A percentile compares a stretch with the other conserved stretches of the same genome.
phyloP scores from a whole-genome alignment of 2,329 filamentous ascomycete genomes.

The Coleophoma cylindrospora region DNA sequence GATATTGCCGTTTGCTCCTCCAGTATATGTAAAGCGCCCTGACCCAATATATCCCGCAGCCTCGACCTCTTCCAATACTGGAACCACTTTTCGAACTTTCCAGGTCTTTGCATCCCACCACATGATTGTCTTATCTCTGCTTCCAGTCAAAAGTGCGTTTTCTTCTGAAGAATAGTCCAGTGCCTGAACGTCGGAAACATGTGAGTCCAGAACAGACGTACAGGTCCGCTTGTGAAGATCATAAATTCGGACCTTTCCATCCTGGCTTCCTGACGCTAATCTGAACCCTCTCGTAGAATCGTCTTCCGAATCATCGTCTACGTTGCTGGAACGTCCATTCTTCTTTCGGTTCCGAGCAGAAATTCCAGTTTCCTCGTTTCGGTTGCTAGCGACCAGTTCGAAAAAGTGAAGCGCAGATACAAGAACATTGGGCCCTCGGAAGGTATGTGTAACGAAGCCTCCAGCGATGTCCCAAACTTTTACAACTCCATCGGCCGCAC shows the following conservation, averaged over 20 bases:
- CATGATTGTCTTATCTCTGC: slow-evolving; percentile 90
- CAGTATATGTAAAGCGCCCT: slow-evolving; percentile 73
- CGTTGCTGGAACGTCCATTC: slow-evolving; percentile 30
- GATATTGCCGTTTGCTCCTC: slow-evolving; percentile 76
- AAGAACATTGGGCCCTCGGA: slow-evolving; percentile 87
- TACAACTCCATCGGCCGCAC: slow-evolving; percentile 86
- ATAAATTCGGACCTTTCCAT: slow-evolving; percentile 89
- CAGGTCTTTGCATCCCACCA: slow-evolving; percentile 86
- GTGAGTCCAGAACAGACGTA: slow-evolving; percentile 78
- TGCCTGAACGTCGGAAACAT: slow-evolving; percentile 89
- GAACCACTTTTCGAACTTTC: slow-evolving; percentile 76
- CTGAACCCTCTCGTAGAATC: slow-evolving; percentile 60
- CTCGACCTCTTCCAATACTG: slow-evolving; percentile 82
- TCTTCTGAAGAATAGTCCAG: slow-evolving; percentile 75
- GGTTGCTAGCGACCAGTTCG: slow-evolving; percentile 51
- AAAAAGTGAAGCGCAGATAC: slow-evolving; percentile 92
- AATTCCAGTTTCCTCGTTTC: slow-evolving; percentile 29
- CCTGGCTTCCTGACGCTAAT: slow-evolving; percentile 86
- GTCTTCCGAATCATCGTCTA: slow-evolving; percentile 39
- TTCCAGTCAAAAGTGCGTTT: slow-evolving; percentile 74
- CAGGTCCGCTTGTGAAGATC: slow-evolving; percentile 80
- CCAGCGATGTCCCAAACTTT: slow-evolving; percentile 95
- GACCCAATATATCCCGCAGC: slow-evolving; percentile 72
- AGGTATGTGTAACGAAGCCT: slow-evolving; percentile 91
- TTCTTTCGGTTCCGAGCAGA: slow-evolving; percentile 38